Evolutionary conservation across 2,329 filamentous ascomycete genomes (phyloP).

Genomic region (Ophiostoma himal-ulmi): DNA sequence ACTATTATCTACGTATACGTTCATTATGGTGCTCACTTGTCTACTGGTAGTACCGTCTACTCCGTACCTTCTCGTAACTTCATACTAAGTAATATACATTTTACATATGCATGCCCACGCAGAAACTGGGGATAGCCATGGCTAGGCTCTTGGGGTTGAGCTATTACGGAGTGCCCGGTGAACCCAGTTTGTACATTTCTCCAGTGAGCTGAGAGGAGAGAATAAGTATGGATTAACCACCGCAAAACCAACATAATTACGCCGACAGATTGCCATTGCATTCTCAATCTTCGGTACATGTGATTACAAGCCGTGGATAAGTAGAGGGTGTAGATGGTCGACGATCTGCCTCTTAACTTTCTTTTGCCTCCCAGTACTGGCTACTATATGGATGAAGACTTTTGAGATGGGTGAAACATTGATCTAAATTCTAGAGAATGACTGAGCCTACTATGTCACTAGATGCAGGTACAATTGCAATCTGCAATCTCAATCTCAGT

Average conservation of each 20-base stretch:
- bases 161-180: slow-evolving; percentile 12
- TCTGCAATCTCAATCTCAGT: background rate
- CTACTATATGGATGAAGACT: background rate
- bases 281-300: background rate
- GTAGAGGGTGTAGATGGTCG: background rate
- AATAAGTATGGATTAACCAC: background rate
- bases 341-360: background rate
- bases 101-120: background rate
- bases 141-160: slow-evolving; percentile 11
- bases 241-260: background rate
- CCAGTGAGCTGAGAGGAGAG: background rate
- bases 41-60: background rate
- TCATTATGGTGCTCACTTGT: background rate
- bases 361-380: background rate
- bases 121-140: slow-evolving; percentile 12
- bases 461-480: background rate
- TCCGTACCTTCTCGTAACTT: background rate
- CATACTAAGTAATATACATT: background rate
- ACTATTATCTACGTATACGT: too few species aligned
- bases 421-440: background rate
- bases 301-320: background rate
- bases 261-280: background rate
- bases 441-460: background rate
- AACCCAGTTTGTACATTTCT: slow-evolving; percentile 8
- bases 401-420: background rate